Evolutionary conservation across 2,329 filamentous ascomycete genomes (phyloP).

Genomic region (Sclerotinia sclerotiorum): DNA sequence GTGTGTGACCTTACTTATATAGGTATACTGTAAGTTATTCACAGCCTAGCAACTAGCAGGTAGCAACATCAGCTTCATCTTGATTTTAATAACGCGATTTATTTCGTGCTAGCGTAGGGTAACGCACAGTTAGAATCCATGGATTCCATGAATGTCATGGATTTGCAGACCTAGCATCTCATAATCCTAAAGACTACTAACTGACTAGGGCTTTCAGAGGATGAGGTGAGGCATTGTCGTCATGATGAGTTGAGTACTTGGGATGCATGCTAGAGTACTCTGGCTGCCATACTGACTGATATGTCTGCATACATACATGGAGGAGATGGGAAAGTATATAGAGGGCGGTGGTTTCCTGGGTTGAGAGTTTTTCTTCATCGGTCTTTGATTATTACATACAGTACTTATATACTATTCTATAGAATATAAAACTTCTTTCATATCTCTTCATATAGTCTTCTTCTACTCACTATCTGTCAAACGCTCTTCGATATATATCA

Average conservation of each 20-base stretch:
- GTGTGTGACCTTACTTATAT: not conserved
- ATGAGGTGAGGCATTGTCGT: conserved; percentile 24
- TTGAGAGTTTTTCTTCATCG: conserved; percentile 3
- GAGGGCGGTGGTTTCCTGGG: conserved; percentile 3
- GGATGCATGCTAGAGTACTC: not conserved
- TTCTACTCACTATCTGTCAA: not conserved
- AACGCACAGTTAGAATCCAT: too few species aligned
- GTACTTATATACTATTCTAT: not conserved
- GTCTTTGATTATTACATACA: conserved; percentile 3
- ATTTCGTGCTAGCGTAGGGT: not conserved
- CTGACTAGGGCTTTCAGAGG: conserved; percentile 6
- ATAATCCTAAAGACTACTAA: not conserved
- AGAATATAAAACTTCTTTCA: not conserved
- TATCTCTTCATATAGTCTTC: not conserved
- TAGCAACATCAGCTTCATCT: too few species aligned
- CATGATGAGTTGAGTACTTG: conserved; percentile 8
- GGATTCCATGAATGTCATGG: not conserved
- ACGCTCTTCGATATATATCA: not conserved
- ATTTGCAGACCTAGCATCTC: not conserved
- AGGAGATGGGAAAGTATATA: conserved; percentile 12
- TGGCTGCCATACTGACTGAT: not conserved
- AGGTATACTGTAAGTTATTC: not conserved
- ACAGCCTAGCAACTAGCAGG: not conserved
- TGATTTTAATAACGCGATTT: too few species aligned
- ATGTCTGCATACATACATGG: not conserved